phyloP scores from a whole-genome alignment of 306 rosid species.

The Cercis canadensis region DNA sequence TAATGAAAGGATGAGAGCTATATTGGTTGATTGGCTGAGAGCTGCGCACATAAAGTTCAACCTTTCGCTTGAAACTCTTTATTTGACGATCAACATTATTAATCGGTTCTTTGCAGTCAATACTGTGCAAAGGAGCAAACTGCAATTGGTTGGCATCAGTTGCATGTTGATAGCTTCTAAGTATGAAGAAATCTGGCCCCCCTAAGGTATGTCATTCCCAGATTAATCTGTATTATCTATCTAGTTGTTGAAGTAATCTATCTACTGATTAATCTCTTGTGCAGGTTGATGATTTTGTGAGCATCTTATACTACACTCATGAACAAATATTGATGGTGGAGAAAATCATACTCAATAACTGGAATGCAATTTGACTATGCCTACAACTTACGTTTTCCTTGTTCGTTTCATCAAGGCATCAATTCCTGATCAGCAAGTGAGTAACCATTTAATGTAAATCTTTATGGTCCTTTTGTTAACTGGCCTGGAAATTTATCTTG shows the following conservation, averaged over 20 bases:
- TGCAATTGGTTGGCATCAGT: constrained; percentile 82
- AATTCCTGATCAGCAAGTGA: constrained; percentile 48
- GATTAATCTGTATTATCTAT: not conserved
- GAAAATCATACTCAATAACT: constrained; percentile 75
- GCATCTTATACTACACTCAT: constrained; percentile 71
- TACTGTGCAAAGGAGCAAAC: constrained; percentile 64
- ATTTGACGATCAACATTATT: constrained; percentile 72
- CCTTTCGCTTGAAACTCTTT: constrained; percentile 75
- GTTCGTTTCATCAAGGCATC: constrained; percentile 91
- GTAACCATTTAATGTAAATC: constrained; percentile 5
- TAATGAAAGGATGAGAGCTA: constrained; percentile 79
- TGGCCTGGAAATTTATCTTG: not conserved
- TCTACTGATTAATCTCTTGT: not conserved
- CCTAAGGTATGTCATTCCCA: constrained; percentile 53
- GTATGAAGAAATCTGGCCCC: constrained; percentile 94
- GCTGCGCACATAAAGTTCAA: constrained; percentile 78
- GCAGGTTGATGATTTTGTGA: constrained; percentile 84
- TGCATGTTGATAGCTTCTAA: constrained; percentile 90
- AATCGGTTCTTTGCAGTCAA: constrained; percentile 72
- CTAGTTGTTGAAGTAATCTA: not conserved
- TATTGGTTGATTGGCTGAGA: constrained; percentile 79
- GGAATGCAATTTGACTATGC: constrained; percentile 86
- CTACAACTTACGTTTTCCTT: constrained; percentile 77
- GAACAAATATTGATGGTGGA: constrained; percentile 78
- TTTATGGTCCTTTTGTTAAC: not conserved